Conservation (phyloP, 2,329 filamentous ascomycete genomes). For the Stemphylium beticola region DNA sequence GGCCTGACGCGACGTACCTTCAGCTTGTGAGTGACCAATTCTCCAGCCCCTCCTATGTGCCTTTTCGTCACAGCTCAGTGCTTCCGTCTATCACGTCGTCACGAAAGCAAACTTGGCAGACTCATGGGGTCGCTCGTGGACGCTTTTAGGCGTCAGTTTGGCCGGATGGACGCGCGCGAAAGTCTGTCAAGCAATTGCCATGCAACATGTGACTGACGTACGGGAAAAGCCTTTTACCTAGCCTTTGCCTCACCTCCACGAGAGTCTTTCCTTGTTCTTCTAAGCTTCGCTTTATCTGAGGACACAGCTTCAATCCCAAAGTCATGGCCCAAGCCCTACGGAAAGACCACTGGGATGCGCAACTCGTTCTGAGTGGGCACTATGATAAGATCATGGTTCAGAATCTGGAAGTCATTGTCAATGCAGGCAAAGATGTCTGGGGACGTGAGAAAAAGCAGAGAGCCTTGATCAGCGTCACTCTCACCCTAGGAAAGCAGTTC, state of each 20-base stretch:
- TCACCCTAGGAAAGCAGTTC: conserved; percentile 65
- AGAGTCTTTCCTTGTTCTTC: not conserved
- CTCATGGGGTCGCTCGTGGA: not conserved
- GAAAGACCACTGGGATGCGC: conserved; percentile 29
- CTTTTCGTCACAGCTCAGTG: not conserved
- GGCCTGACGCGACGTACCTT: conserved; percentile 9
- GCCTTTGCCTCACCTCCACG: not conserved
- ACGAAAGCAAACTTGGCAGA: no score
- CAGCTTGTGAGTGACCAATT: conserved; percentile 11
- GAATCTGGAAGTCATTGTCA: conserved; percentile 65
- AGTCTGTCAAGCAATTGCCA: not conserved
- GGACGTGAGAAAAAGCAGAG: conserved; percentile 69
- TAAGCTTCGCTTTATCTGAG: not conserved
- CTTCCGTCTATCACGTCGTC: not conserved
- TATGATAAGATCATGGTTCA: conserved; percentile 62
- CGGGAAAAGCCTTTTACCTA: not conserved
- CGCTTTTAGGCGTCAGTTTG: no score
- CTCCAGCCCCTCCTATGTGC: conserved; percentile 9
- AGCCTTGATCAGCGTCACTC: conserved; percentile 63
- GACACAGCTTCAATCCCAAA: not conserved
- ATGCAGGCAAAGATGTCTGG: conserved; percentile 72
- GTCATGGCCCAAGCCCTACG: conserved; percentile 22
- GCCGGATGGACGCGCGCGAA: no score
- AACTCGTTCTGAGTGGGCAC: conserved; percentile 27
- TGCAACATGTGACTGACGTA: not conserved